Base-by-base conservation (phyloP, 257 asterid genomes). In the Coffea eugenioides region DNA sequence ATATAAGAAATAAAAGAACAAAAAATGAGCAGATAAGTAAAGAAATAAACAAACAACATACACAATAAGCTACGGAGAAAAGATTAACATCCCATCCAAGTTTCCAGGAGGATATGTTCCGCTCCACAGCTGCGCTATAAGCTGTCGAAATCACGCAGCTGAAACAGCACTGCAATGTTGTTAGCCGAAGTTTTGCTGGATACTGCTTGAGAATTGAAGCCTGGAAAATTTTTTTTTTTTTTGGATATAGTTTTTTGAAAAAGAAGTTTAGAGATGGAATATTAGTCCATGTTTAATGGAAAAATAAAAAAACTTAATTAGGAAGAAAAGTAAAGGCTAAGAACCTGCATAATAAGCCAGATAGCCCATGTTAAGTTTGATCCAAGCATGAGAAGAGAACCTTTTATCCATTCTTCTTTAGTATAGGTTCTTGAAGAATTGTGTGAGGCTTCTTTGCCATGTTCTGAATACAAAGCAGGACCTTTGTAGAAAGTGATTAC, bases 321-420 rank as follows among this genome's bases (percentile, higher is more conserved):
- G 16, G 39, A 25, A n/a, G 15, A 61, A 25, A n/a, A n/a, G 5
- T 8, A 64, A 64, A 27, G 14, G 7, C 31, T 59, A 54, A 69
- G n/a, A 18, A 88, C 97, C 93, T 89, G 97, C 90, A 90, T 80
- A 21, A 85, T 87, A 23, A 92, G 84, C 94, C 95, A 92, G 5
- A 87, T 13, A 73, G 95, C 80, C 87, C 88, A 90, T 25, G 86
- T 49, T 27, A 84, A 15, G 76, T 85, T 87, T 9, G 87, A 88
- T 67, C 82, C 82, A 23, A 92, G 82, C 82, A 89, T 70, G 80
- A 92, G 79, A 59, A 89, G 76, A 54, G 92, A 85, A 46, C 97
- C 97, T 82, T 87, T 92, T 36, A 90, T 84, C 92, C 94, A 90
- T 31, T 90, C 90, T 39, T 83, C 86, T 81, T 77, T 82, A 14